Base-by-base conservation (phyloP, 768 basidiomycete genomes). In the Goffeauzyma gilvescens region DNA sequence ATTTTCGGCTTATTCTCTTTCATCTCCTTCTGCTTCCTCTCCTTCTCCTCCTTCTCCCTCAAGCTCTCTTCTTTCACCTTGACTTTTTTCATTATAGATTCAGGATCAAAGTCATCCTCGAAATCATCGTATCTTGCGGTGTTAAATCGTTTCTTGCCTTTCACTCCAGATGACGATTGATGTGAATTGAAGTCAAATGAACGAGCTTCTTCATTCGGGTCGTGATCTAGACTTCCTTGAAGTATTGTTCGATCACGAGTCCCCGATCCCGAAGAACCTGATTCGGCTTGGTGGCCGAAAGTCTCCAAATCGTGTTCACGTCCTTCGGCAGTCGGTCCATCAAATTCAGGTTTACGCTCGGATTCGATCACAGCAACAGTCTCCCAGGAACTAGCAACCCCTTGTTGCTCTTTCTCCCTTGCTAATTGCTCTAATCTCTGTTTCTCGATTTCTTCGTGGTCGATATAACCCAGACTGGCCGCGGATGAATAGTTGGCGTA, bases 401-500 rank as follows among this genome's bases (percentile, higher is more conserved):
- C 85, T 54, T 81, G 74, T 12, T 67, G 72, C 36, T 68, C 70
- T 18, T 73, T 69, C 22, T 49, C 48, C 20, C 45, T 51, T 24
- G 38, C 48, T 32, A 51, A 28, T 22, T 32, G 6, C 22, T 50
- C 21, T 30, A n/a, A 30, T 31, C 28, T 15, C 27, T 38, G 45
- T 35, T n/a, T 27, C 13, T 17, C 18, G 17, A 43, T 46, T 6
- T 69, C 75, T 47, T 84, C 81, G 1, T 78, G 79, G 55, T 90
- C 87, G 8, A 54, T 67, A 54, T 74, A 78, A 1, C 89, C 89
- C 1, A 96, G 70, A 1, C 78, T 81, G 36, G 73, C 78, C 0
- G 90, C 79, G 0, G 85, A 86, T 9, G 83, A 76, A 62, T 96
- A 98, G 60, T 90, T 80, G 1, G 79, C 71, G 47, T 49, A 73